Conservation (phyloP, 2,329 filamentous ascomycete genomes). For the Phoma herbarum region DNA sequence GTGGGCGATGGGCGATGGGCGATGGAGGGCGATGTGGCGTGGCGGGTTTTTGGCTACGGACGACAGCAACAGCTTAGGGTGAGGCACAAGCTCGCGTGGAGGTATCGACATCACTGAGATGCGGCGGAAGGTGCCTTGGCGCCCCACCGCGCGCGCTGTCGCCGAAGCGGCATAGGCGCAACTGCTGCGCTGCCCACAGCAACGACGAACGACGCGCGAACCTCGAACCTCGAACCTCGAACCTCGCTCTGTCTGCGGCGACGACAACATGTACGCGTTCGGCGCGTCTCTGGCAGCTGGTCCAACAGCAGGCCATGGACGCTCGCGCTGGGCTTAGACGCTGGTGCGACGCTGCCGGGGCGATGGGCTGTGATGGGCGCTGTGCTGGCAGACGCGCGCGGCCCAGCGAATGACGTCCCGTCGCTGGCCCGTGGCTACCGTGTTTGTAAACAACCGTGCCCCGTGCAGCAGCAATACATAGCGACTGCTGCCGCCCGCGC, state of each 20-base stretch:
- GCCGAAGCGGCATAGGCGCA: background rate
- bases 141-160: constrained; percentile 1
- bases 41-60: constrained; percentile 22
- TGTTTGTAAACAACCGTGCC: constrained; percentile 35
- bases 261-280: background rate
- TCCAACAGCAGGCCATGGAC: background rate
- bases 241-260: background rate
- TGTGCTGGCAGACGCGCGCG: constrained; percentile 39
- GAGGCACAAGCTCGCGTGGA: constrained; percentile 25
- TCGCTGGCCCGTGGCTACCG: constrained; percentile 30
- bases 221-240: too few species aligned
- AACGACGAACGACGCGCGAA: too few species aligned
- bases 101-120: constrained; percentile 8
- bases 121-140: constrained; percentile 10
- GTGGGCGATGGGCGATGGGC: constrained; percentile 4
- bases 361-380: constrained; percentile 30
- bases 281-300: background rate
- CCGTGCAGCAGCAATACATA: constrained; percentile 21
- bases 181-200: background rate
- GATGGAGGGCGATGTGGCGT: constrained; percentile 15
- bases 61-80: background rate
- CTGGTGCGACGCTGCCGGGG: constrained; percentile 39
- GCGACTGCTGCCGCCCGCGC: constrained; percentile 12
- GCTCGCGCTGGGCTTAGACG: background rate
- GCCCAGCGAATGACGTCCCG: constrained; percentile 39